Evolutionary conservation across 139 green algal species (phyloP), one percentile per base, ranked within the genome.

Genomic region (Coelastrella sp.): DNA sequence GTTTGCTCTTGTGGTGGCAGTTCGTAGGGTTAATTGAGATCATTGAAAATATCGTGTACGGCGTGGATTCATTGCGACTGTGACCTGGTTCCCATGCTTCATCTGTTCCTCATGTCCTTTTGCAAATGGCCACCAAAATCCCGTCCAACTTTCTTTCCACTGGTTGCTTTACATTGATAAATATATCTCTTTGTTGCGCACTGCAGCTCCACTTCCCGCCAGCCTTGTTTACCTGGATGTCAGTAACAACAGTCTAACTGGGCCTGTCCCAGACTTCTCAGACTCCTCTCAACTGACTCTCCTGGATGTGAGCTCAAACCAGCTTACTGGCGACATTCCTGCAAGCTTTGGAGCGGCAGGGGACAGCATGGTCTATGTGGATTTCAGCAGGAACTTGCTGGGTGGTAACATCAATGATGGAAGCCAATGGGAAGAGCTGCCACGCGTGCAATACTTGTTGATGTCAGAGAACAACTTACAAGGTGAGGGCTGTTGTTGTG

Each of bases 341-440:
- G n/a, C 84, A 8, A 89, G 84, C 84, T 82, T 89, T 82, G 84
- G 84, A 27, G 84, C 70, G 60, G 84, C 84, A 60, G 84, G 27
- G 5, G 35, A 59, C 14, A 89, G 63, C 49, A 0, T 89, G 19
- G 70, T 82, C 35, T 82, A 89, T 25, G 11, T 89, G 3, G 72
- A 82, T 10, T 6, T 89, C 22, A 82, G 70, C 57, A 35, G 58
- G 58, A 89, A 89, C 27, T 0, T 58, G 35, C 49, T 89, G 49
- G 14, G 12, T 17, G 84, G 84, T 7, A 27, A 89, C 14, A 72
- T 82, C 9, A 87, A 78, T n/a, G 20, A 49, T 6, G 84, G 72
- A 14, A 58, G 49, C 20, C 11, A 59, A 8, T 89, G 84, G 84
- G 84, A 89, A 11, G 14, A 61, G 15, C 49, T 89, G 84, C 70